These are phyloP conservation scores for Picea sitchensis DNA, from an alignment of 75 land plant species.

Conservation along the genomic window DNA sequence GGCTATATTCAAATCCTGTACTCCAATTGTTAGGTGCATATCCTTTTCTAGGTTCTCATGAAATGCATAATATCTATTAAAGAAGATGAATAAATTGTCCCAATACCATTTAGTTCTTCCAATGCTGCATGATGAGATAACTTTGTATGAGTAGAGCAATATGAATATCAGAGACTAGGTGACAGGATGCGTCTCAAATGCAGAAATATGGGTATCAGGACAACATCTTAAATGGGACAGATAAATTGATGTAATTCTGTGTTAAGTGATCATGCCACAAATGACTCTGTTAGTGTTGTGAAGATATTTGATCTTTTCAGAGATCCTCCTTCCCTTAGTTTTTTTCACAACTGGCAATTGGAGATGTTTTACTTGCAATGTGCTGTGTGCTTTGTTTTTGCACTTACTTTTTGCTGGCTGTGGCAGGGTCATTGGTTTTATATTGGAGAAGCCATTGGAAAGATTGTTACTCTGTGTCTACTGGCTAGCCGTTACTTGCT, in stretches of 20 bases:
- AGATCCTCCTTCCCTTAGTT: background rate
- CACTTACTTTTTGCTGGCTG: background rate
- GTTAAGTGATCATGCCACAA: conserved; percentile 1
- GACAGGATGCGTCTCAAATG: no score
- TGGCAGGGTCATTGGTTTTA: conserved; percentile 65
- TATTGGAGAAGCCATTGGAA: conserved; percentile 60
- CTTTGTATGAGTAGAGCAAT: no score
- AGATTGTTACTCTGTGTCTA: conserved; percentile 68
- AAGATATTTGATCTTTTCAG: background rate
- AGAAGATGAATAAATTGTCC: no score
- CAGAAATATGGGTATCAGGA: no score
- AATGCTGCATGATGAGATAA: no score
- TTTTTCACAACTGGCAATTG: background rate
- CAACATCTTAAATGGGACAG: no score
- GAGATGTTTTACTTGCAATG: background rate
- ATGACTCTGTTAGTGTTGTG: background rate
- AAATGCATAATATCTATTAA: no score
- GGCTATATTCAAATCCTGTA: no score
- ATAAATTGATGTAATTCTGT: background rate
- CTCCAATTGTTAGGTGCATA: no score
- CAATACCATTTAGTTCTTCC: no score
- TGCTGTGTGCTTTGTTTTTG: background rate
- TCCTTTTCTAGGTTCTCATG: no score
- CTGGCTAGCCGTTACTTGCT: conserved; percentile 64
- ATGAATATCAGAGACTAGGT: no score